Evolutionary conservation across 2,329 filamentous ascomycete genomes (phyloP).

Genomic region (Atkinsonella hypoxylon): DNA sequence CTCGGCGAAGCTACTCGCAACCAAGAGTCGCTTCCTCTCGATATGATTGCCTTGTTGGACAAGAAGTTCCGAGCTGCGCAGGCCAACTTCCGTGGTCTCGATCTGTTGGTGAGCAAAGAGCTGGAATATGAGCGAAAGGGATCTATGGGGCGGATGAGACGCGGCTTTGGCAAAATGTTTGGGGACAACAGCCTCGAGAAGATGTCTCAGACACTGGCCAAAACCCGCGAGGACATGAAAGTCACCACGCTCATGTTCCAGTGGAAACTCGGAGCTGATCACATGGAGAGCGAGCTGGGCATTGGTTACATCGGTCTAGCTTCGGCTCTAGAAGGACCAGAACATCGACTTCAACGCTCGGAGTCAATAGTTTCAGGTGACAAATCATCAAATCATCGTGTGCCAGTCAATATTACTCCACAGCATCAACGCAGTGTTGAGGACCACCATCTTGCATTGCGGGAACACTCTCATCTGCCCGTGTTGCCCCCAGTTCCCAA

Average conservation of each 20-base stretch:
- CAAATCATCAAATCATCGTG: slow-evolving; percentile 3
- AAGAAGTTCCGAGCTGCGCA: slow-evolving; percentile 50
- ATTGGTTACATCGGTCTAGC: slow-evolving; percentile 57
- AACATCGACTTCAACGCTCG: slow-evolving; percentile 12
- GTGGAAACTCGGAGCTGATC: slow-evolving; percentile 48
- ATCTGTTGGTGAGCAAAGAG: slow-evolving; percentile 49
- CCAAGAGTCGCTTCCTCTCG: slow-evolving; percentile 41
- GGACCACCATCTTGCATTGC: slow-evolving; percentile 1
- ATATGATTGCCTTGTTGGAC: slow-evolving; percentile 52
- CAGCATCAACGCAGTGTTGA: slow-evolving; percentile 7
- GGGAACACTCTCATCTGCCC: not conserved
- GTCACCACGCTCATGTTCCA: slow-evolving; percentile 54
- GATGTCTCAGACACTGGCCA: slow-evolving; percentile 43
- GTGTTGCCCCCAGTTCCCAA: slow-evolving; percentile 4
- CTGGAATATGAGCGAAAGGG: slow-evolving; percentile 50
- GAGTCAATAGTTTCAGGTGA: slow-evolving; percentile 7
- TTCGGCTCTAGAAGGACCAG: slow-evolving; percentile 43
- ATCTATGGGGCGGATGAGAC: slow-evolving; percentile 45
- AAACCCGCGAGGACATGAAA: slow-evolving; percentile 47
- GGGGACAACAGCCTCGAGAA: slow-evolving; percentile 49
- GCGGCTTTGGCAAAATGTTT: slow-evolving; percentile 52
- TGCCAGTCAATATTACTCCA: not conserved
- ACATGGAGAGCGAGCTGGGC: slow-evolving; percentile 46
- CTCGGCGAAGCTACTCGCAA: slow-evolving; percentile 40
- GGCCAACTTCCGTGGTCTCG: slow-evolving; percentile 49